Evolutionary conservation across 2,329 filamentous ascomycete species (phyloP), one percentile per base, ranked within the genome.

Genomic region (Aphanocladium album): DNA sequence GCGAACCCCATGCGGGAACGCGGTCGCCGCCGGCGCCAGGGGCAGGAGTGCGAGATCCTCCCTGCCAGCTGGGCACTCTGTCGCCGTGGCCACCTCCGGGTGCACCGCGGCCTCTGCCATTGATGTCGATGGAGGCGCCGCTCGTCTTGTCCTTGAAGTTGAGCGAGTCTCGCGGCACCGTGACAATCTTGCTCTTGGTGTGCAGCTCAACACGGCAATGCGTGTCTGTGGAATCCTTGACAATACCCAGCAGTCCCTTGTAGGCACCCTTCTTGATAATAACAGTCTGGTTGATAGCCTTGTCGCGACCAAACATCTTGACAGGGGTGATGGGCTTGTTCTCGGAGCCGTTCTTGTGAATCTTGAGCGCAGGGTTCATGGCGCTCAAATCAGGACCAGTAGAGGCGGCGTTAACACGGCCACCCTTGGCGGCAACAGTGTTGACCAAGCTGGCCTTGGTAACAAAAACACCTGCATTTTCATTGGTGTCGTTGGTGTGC

Each of bases 371-470:
- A 39, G 95, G 93, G 71, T 98, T 98, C 91, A 99, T 95, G 64
- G 91, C 85, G 49, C 84, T 88, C 59, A 98, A 80, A 74, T 98
- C 93, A 1, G 91, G 90, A 0, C 89, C 86, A n/a, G 77, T 70
- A 5, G 76, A 71, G 12, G 80, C 76, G 27, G 82, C 79, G 62
- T 82, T 88, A 61, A 92, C 82, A 64, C 92, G 86, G 30, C 92
- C 93, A 66, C 93, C 93, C 78, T 97, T 97, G 45, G 93, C 93
- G n/a, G 93, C 92, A 39, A 97, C 86, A 0, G 93, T 96, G 55
- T 89, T 88, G 62, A 99, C 90, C 70, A 92, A 96, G 68, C 84
- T 88, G 47, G 91, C 89, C 63, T 93, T 87, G 17, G 90, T 89
- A 37, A 98, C 93, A 67, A 96, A 96, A 11, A 98, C 88, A 64